A percentile compares a stretch with the other conserved stretches of the same genome.
Conservation (phyloP, 2,329 filamentous ascomycete species). For the Lojkania enalia region DNA sequence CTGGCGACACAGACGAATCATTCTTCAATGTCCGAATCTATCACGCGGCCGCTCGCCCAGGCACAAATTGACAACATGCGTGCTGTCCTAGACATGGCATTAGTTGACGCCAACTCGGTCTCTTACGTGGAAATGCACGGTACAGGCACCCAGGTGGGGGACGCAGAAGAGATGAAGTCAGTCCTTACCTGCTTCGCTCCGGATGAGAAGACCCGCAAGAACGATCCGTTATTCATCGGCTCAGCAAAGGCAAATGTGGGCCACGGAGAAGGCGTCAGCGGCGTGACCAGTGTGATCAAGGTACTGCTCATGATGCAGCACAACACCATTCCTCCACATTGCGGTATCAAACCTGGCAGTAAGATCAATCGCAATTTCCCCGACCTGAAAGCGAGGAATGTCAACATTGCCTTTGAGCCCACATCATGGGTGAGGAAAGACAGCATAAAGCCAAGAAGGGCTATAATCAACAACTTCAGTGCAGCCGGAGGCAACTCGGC, state of each 20-base stretch:
- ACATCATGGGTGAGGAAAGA: constrained; percentile 42
- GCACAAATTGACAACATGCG: constrained; percentile 19
- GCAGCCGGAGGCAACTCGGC: constrained; percentile 67
- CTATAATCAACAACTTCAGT: constrained; percentile 49
- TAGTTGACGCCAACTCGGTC: constrained; percentile 38
- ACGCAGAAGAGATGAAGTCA: constrained; percentile 22
- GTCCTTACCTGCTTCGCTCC: constrained; percentile 24
- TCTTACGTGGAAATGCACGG: constrained; percentile 35
- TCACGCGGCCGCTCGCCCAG: constrained; percentile 28
- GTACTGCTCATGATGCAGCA: constrained; percentile 41
- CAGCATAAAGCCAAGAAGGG: constrained; percentile 47
- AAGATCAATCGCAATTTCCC: constrained; percentile 65
- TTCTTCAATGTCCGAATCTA: constrained; percentile 33
- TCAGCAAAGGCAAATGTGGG: constrained; percentile 41
- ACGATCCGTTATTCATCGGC: constrained; percentile 25
- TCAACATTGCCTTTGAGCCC: constrained; percentile 61
- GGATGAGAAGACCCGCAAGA: not conserved
- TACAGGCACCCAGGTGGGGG: constrained; percentile 36
- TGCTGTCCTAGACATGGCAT: constrained; percentile 31
- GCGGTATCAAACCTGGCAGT: constrained; percentile 62
- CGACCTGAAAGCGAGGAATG: constrained; percentile 60
- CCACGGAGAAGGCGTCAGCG: constrained; percentile 40
- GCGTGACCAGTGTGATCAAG: constrained; percentile 37
- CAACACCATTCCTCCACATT: constrained; percentile 58
- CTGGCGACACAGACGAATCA: constrained; percentile 48